Evolutionary conservation across 805 yeast species (phyloP), one percentile per base, ranked within the genome.

Genomic region (Myxozyma vanderwaltii): DNA sequence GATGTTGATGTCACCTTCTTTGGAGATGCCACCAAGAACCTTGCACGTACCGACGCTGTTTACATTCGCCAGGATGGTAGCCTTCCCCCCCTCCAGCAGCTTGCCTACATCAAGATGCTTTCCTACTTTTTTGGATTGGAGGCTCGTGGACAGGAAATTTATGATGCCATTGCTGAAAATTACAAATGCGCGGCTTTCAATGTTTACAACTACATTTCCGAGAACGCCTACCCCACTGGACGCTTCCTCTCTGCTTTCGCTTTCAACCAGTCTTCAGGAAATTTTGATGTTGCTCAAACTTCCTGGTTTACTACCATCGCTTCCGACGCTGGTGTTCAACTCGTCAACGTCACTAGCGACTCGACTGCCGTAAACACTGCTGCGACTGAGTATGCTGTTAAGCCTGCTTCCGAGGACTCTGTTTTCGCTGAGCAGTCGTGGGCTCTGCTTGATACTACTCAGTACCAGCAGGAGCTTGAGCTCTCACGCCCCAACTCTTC

Each of bases 271-370:
- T 24, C 51, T 8, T 23, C 48, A 17, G 29, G 35, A 15, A 29
- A 15, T 2, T 51, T 54, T 8, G 58, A 27, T 24, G 38, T 54
- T 23, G 26, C 33, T 21, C 54, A 54, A 40, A 36, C 35, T 19
- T 7, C n/a, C 19, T 54, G 52, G 54, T 54, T 36, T 31, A 15
- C 35, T 10, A 49, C 47, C 12, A 17, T 54, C 21, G 58, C 58
- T 13, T 29, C 52, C 8, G 58, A 54, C 36, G 58, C 58, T n/a
- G 58, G 58, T 35, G 47, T 54, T 35, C 57, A 49, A 39, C 40
- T 40, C n/a, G 58, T 54, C 7, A 54, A 54, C 26, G 54, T 54
- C 29, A 24, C 57, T 21, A 21, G 35, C 15, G 49, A 45, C 13
- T 27, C 24, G 10, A 17, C 21, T 3, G 49, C 49, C 29, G 13